phyloP scores from a whole-genome alignment of 2,329 filamentous ascomycete species.

The Trichoderma atroviride region DNA sequence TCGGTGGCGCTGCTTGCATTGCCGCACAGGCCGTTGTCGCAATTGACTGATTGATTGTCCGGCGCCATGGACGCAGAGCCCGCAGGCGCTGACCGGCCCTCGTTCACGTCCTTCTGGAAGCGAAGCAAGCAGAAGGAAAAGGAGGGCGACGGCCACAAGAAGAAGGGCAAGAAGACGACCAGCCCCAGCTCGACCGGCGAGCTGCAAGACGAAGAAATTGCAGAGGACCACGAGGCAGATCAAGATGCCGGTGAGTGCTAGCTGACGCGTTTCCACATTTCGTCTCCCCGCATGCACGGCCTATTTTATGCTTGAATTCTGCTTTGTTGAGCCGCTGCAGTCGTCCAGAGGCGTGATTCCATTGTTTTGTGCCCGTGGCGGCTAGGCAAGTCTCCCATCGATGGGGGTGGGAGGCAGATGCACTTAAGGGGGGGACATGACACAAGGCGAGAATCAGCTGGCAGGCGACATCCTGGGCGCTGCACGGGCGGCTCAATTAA shows the following conservation, averaged over 20 bases:
- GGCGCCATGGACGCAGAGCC: conserved; percentile 28
- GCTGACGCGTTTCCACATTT: conserved; percentile 13
- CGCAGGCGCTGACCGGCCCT: conserved; percentile 39
- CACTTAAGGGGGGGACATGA: not conserved
- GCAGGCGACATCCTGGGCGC: not conserved
- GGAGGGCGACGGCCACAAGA: not conserved
- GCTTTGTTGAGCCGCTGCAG: not conserved
- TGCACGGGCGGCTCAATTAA: not conserved
- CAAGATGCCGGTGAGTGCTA: conserved; percentile 11
- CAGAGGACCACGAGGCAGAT: not conserved
- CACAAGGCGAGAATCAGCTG: conserved; percentile 1
- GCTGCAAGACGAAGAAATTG: not conserved
- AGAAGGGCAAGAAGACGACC: conserved; percentile 4
- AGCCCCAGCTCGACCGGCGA: conserved; percentile 1
- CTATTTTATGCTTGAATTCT: conserved; percentile 18
- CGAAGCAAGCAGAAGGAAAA: conserved; percentile 43
- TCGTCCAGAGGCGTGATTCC: conserved; percentile 10
- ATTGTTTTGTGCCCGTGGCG: not conserved
- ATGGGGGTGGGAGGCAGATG: not conserved
- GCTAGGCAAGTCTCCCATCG: not conserved
- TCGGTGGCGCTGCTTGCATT: not conserved
- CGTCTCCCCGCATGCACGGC: not conserved
- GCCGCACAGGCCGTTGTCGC: not conserved
- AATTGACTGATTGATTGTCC: not conserved
- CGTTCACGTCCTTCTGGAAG: conserved; percentile 54